These are phyloP conservation scores for Malus hybrid DNA, from an alignment of 331 rosid genomes.

Conservation along the genomic window DNA sequence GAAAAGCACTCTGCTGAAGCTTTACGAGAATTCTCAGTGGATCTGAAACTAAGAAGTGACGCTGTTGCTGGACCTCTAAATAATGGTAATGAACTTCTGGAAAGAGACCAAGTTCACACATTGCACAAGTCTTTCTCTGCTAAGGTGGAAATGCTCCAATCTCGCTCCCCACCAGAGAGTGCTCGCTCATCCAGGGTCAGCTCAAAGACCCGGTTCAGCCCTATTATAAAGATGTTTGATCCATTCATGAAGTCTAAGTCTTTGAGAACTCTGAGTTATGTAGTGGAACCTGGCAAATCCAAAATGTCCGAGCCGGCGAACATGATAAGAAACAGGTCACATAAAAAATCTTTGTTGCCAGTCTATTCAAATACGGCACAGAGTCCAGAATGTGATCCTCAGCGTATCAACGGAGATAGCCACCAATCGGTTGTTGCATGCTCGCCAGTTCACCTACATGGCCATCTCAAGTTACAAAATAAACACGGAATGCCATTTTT, in stretches of 20 bases:
- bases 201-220: constrained; percentile 28
- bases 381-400: constrained; percentile 44
- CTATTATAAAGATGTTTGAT: constrained; percentile 56
- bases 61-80: constrained; percentile 31
- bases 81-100: constrained; percentile 36
- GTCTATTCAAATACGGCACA: constrained; percentile 41
- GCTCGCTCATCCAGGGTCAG: constrained; percentile 39
- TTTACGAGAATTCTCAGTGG: constrained; percentile 24
- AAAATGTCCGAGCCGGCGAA: constrained; percentile 31
- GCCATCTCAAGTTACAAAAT: constrained; percentile 59
- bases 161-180: constrained; percentile 36
- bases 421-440: constrained; percentile 45
- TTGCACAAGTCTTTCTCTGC: constrained; percentile 62
- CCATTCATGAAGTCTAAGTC: constrained; percentile 80
- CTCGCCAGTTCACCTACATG: constrained; percentile 84
- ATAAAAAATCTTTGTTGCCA: constrained; percentile 40
- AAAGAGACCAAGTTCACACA: constrained; percentile 31
- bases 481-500: constrained; percentile 62
- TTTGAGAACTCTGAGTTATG: constrained; percentile 44
- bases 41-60: constrained; percentile 35
- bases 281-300: constrained; percentile 28
- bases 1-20: constrained; percentile 26
- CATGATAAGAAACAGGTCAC: constrained; percentile 25
- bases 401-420: constrained; percentile 30
- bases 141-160: constrained; percentile 36